These are phyloP conservation scores for Casuarina glauca DNA, from an alignment of 306 rosid genomes.

Conservation along the genomic window DNA sequence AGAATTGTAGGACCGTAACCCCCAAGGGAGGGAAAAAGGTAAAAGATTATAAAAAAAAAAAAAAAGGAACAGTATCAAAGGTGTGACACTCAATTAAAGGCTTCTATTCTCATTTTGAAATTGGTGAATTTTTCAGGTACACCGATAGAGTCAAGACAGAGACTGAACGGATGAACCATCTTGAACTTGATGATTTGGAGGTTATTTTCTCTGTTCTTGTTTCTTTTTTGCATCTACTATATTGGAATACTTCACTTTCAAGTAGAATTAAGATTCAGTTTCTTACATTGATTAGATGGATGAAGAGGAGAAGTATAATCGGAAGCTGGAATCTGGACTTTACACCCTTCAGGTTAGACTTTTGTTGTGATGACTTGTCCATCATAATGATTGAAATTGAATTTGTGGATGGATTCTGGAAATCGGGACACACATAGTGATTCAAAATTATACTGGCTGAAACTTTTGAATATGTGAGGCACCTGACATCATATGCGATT, in stretches of 20 bases:
- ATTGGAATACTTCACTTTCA: constrained; percentile 2
- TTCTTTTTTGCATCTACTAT: constrained; percentile 10
- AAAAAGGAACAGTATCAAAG: not conserved
- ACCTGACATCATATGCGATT: not conserved
- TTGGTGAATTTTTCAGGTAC: constrained; percentile 51
- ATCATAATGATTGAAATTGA: not conserved
- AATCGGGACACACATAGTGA: not conserved
- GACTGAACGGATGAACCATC: constrained; percentile 61
- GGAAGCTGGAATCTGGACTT: constrained; percentile 92
- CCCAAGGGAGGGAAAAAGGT: too few relatives aligned
- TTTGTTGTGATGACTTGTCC: constrained; percentile 6
- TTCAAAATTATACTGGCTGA: not conserved
- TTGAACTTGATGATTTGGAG: constrained; percentile 88
- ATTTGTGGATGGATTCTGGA: not conserved
- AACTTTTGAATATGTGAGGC: not conserved
- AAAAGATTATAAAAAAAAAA: not conserved
- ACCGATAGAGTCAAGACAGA: constrained; percentile 82
- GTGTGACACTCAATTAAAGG: constrained; percentile 9
- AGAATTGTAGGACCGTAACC: not conserved
- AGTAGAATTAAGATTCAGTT: constrained; percentile 9
- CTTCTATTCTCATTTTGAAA: constrained; percentile 23
- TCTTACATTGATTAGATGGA: constrained; percentile 62
- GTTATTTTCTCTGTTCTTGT: constrained; percentile 34
- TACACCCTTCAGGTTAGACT: constrained; percentile 84
- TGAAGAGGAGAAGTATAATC: constrained; percentile 91